Base-by-base conservation (phyloP, 2,329 filamentous ascomycete genomes). In the Fusarium sambucinum region DNA sequence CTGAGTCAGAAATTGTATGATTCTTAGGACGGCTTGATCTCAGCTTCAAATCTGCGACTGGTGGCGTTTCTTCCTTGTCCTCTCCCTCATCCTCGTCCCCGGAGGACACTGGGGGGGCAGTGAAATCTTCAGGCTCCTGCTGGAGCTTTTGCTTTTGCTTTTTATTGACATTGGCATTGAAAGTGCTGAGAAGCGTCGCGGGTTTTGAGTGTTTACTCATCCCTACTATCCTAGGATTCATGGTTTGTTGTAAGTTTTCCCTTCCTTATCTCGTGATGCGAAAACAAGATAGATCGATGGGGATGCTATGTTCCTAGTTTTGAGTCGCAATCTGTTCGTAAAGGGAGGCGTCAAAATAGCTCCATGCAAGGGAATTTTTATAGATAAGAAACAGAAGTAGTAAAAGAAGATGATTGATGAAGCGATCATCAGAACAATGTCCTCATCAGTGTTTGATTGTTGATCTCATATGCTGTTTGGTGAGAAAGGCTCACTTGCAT, bases 11-110 rank as follows among this genome's bases (percentile, higher is more conserved):
- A 32, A 47, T 42, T 17, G 62, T 40, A 29, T 47, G 53, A 11
- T 27, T 17, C 25, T 47, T 51, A 23, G 45, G 40, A 17, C 25
- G 40, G 23, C 29, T 40, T 38, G 25, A 27, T 25, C 40, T 59
- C 25, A 60, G 33, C 29, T 23, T 46, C 2, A 63, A 57, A n/a
- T 50, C 21, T 12, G 53, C 27, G 14, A 47, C 33, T 6, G 56
- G 30, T 19, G 57, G 58, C 5, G 52, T 40, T 5, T 63, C 61
- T 17, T 53, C 53, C 10, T 71, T 62, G 17, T 65, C 72, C 37
- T 77, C 77, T 4, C 74, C 71, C 17, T 74, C 64, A 16, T 65
- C 71, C 40, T 77, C 77, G 5, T 74, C 72, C 19, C 73, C 76
- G 29, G 70, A 77, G 19, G 76, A 74, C 25, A 75, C n/a, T 13